phyloP scores from a whole-genome alignment of 2,329 filamentous ascomycete genomes.

The Trichoderma aggressivum region DNA sequence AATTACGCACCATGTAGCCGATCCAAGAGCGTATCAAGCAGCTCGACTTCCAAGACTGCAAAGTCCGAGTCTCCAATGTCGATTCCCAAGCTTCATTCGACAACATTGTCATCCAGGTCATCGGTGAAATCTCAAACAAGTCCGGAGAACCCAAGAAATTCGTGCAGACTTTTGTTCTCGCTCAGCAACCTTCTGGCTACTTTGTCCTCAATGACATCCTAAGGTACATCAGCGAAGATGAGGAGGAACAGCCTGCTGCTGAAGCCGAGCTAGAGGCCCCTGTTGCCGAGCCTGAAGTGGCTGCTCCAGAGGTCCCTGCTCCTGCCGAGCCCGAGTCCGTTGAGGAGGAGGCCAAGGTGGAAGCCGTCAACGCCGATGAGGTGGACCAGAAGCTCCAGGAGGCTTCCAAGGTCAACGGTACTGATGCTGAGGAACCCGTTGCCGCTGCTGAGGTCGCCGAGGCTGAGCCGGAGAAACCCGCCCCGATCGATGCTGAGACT shows the following conservation, averaged over 20 bases:
- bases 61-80: constrained; percentile 96
- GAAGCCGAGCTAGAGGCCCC: constrained; percentile 35
- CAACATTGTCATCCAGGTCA: constrained; percentile 96
- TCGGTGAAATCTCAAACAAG: constrained; percentile 97
- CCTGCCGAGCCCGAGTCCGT: constrained; percentile 34
- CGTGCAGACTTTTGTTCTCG: constrained; percentile 95
- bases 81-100: constrained; percentile 90
- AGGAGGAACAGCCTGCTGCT: constrained; percentile 62
- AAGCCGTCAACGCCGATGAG: constrained; percentile 49
- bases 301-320: constrained; percentile 27
- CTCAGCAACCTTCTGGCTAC: constrained; percentile 93
- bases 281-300: constrained; percentile 26
- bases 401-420: constrained; percentile 40
- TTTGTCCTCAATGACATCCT: constrained; percentile 99
- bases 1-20: constrained; percentile 49
- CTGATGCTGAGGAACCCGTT: constrained; percentile 33
- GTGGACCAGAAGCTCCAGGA: constrained; percentile 78
- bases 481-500: constrained; percentile 46
- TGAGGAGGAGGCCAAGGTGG: constrained; percentile 37
- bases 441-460: constrained; percentile 40
- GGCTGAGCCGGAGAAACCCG: constrained; percentile 32
- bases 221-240: constrained; percentile 83
- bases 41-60: constrained; percentile 94
- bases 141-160: constrained; percentile 90
- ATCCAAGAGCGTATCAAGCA: constrained; percentile 94